Conservation (phyloP, 1,284 basidiomycete genomes). For the Flammula alnicola region DNA sequence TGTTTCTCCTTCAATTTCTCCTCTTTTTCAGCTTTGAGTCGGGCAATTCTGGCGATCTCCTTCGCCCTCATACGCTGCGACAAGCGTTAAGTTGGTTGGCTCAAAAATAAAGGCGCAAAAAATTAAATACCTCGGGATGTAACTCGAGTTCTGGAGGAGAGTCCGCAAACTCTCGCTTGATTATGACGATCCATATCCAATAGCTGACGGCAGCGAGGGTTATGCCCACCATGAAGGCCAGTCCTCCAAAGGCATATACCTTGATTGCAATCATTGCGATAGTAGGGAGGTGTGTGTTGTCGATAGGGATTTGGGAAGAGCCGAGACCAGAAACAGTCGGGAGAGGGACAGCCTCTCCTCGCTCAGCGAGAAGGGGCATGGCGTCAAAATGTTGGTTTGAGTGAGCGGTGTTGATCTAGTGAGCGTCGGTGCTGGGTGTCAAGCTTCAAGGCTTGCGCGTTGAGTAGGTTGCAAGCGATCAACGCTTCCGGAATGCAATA, state of each 20-base stretch:
- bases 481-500: no score
- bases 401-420: no score
- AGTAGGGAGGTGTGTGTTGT: conserved; percentile 13
- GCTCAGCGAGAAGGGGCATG: no score
- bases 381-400: no score
- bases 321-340: no score
- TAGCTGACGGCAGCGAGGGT: conserved; percentile 19
- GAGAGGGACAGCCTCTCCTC: no score
- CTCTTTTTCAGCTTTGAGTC: conserved; percentile 21
- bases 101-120: background rate
- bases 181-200: conserved; percentile 28
- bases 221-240: conserved; percentile 25
- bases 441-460: no score
- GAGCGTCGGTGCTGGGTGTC: no score
- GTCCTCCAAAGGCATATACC: conserved; percentile 29
- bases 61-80: conserved; percentile 26
- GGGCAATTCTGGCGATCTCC: conserved; percentile 22
- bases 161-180: conserved; percentile 27
- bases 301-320: conserved; percentile 4
- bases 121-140: conserved; percentile 72
- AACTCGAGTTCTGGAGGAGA: conserved; percentile 30
- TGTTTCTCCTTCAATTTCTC: conserved; percentile 14
- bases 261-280: conserved; percentile 34
- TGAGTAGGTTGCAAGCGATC: no score
- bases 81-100: background rate